A percentile compares a stretch with the other conserved stretches of the same genome.
phyloP scores from a whole-genome alignment of 345 rosid genomes.

The Boechera stricta region DNA sequence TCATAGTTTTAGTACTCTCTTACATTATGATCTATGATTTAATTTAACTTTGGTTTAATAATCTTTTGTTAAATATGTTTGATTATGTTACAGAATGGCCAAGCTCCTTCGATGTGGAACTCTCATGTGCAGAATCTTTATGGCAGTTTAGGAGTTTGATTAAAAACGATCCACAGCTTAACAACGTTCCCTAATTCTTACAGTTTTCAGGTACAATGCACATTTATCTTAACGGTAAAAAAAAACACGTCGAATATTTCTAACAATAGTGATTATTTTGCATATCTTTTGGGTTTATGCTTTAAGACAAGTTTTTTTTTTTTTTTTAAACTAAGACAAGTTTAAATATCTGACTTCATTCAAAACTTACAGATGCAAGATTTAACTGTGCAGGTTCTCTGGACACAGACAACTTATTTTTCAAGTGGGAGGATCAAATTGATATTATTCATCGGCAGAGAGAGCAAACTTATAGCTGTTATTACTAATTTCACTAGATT shows the following conservation, averaged over 20 bases:
- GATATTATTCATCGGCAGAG: slow-evolving; percentile 26
- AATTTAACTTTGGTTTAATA: slow-evolving; percentile 6
- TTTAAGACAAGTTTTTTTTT: background rate
- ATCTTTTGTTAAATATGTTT: background rate
- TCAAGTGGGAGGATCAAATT: slow-evolving; percentile 36
- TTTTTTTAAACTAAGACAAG: background rate
- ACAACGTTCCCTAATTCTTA: slow-evolving; percentile 40
- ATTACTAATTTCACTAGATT: slow-evolving; percentile 24
- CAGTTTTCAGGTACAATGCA: slow-evolving; percentile 56
- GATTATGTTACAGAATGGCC: slow-evolving; percentile 57
- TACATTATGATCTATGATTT: background rate
- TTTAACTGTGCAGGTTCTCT: slow-evolving; percentile 30
- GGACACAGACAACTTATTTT: slow-evolving; percentile 6
- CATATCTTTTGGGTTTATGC: background rate
- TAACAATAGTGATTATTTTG: background rate
- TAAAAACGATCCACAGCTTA: slow-evolving; percentile 49
- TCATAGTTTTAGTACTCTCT: background rate
- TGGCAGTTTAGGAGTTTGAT: slow-evolving; percentile 60
- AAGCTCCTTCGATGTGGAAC: slow-evolving; percentile 66
- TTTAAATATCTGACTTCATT: background rate
- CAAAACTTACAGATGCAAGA: slow-evolving; percentile 5
- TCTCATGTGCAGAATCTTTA: slow-evolving; percentile 66
- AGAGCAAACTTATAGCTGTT: slow-evolving; percentile 7
- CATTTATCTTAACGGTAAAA: background rate
- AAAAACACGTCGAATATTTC: too few species aligned